Percentiles rank a stretch among this genome's conserved stretches.
Conservation (phyloP, 2,329 filamentous ascomycete genomes). For the Talaromyces islandicus region DNA sequence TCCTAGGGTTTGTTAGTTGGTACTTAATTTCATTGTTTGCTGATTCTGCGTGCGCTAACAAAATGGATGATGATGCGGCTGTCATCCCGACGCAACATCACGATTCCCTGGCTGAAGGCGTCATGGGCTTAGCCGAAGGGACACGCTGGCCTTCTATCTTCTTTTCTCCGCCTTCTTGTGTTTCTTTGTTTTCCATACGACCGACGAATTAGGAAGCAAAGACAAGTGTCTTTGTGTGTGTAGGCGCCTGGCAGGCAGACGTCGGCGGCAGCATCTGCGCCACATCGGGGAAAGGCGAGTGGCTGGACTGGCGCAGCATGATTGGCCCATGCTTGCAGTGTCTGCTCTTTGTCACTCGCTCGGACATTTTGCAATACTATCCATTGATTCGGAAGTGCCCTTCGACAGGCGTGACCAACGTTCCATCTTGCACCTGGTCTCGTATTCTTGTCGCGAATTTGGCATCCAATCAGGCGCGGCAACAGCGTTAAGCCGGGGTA, state of each 20-base stretch:
- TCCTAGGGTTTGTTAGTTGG: slow-evolving; percentile 25
- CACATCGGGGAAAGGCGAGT: not conserved
- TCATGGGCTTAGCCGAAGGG: not conserved
- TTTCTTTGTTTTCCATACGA: not conserved
- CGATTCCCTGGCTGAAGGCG: not conserved
- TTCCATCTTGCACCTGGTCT: not conserved
- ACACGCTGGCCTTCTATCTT: not conserved
- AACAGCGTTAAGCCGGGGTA: no score
- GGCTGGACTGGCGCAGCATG: not conserved
- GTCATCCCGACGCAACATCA: slow-evolving; percentile 44
- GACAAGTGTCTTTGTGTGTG: not conserved
- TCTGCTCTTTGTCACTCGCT: not conserved
- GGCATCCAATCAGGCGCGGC: no score
- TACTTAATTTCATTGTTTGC: not conserved
- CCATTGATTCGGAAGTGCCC: no score
- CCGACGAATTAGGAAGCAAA: not conserved
- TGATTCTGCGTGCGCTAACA: slow-evolving; percentile 43
- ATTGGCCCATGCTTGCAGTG: not conserved
- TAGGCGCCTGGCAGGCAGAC: not conserved
- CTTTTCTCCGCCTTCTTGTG: not conserved
- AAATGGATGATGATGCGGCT: slow-evolving; percentile 74
- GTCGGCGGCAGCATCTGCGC: not conserved
- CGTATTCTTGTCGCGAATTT: not conserved
- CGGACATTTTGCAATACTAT: no score
- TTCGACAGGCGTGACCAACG: no score